Evolutionary conservation across 495 filamentous ascomycete genomes (phyloP), one percentile per base, ranked within the genome.

Genomic region (Neurospora tetraspora): DNA sequence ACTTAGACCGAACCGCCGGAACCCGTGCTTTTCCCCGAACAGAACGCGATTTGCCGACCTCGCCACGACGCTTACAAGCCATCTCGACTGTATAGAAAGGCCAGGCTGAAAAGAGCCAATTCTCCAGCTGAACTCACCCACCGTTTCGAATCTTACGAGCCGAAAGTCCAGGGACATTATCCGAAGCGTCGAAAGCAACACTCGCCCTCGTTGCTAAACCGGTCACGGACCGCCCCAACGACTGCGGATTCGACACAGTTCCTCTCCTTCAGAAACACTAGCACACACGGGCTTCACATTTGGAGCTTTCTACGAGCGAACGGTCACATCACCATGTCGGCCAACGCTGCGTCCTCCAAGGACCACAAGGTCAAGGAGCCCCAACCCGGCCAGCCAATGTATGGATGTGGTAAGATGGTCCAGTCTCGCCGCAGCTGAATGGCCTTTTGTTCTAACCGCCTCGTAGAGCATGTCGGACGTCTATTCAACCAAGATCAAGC

Each of bases 401-500:
- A 84, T 71, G 87, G 87, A 39, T 89, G 87, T 78, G 86, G 87
- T 88, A 78, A 76, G 84, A 73, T 38, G 8, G 14, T 18, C 39
- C 37, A 69, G 39, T 68, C 39, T 59, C 2, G 16, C 39, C 12
- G 11, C 18, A 68, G 27, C 4, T 31, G 12, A 69, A 20, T 18
- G 69, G 23, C 10, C 9, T 18, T 42, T 27, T 68, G 43, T 69
- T 72, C 80, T 82, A 68, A 82, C 73, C 18, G 27, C 42, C 34
- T 38, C 11, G 20, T 70, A 89, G 86, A 88, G 76, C 86, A 89
- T 73, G 77, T 87, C 9, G 86, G 88, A 71, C 76, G 84, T 3
- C 82, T 88, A 42, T 80, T 88, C 38, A 83, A 82, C 39, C 84
- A 86, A 70, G 83, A 82, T 69, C 80, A 82, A 38, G 82, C 84